Percentiles rank a stretch among this genome's conserved stretches.
These are phyloP conservation scores for Cornus florida DNA, from an alignment of 148 eudicot species.

Conservation along the genomic window DNA sequence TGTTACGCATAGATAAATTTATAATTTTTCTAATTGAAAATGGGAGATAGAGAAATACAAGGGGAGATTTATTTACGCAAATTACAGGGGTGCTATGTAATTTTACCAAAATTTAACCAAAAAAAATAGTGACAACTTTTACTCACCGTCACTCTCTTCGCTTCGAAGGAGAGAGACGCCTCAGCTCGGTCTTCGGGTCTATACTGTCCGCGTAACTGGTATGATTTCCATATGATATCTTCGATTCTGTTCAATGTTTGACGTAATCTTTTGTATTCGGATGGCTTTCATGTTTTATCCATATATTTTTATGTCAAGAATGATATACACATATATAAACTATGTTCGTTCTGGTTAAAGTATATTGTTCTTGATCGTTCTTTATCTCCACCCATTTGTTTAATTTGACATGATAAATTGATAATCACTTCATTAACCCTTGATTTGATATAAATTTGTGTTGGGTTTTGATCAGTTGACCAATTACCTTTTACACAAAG, in stretches of 20 bases:
- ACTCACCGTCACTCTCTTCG: neutral
- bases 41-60: no score
- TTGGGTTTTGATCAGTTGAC: conserved; percentile 22
- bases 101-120: no score
- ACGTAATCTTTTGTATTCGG: neutral
- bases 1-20: no score
- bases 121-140: neutral
- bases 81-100: neutral
- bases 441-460: neutral
- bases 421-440: neutral
- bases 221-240: neutral
- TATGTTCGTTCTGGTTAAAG: neutral
- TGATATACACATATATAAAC: neutral
- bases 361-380: conserved; percentile 2
- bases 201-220: neutral
- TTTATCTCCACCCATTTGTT: neutral
- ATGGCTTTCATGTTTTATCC: neutral
- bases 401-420: neutral
- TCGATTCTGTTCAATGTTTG: neutral
- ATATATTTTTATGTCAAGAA: neutral
- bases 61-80: neutral
- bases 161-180: neutral
- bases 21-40: no score
- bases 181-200: conserved; percentile 5
- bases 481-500: neutral